These are phyloP conservation scores for Metschnikowia peoriensis DNA, from an alignment of 805 yeast species.

Conservation along the genomic window DNA sequence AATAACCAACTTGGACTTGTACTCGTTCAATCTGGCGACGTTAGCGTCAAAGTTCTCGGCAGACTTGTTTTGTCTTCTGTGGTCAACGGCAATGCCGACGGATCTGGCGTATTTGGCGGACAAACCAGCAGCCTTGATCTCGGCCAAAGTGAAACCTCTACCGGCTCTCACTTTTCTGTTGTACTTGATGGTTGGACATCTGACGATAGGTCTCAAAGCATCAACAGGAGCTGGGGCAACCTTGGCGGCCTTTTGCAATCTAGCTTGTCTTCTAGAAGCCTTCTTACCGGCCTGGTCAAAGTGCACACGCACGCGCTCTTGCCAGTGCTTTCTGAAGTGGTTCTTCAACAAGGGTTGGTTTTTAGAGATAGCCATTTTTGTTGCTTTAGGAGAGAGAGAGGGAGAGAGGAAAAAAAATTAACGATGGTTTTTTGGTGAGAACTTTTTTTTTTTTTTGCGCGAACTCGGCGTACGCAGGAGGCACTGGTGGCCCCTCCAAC, in stretches of 20 bases:
- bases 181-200: constrained; percentile 98
- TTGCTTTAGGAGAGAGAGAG: background rate
- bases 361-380: constrained; percentile 87
- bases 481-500: constrained; percentile 2
- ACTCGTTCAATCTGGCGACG: constrained; percentile 95
- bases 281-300: constrained; percentile 99
- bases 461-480: constrained; percentile 7
- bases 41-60: constrained; percentile 92
- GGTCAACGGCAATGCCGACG: constrained; percentile 98
- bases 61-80: constrained; percentile 98
- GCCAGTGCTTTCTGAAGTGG: constrained; percentile 99
- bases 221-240: constrained; percentile 98
- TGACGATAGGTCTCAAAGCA: constrained; percentile 93
- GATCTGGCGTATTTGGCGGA: constrained; percentile 93
- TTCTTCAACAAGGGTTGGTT: constrained; percentile 98
- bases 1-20: constrained; percentile 92
- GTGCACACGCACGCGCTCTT: constrained; percentile 99
- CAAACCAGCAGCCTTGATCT: constrained; percentile 96
- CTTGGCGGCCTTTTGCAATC: constrained; percentile 90
- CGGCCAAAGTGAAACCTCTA: constrained; percentile 98
- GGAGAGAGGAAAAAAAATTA: constrained; percentile 10
- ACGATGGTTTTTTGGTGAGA: background rate
- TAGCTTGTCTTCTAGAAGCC: constrained; percentile 92
- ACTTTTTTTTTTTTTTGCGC: constrained; percentile 9
- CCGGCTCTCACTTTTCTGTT: constrained; percentile 99